phyloP scores from a whole-genome alignment of 2,329 filamentous ascomycete species.

The Aureobasidium namibiae region DNA sequence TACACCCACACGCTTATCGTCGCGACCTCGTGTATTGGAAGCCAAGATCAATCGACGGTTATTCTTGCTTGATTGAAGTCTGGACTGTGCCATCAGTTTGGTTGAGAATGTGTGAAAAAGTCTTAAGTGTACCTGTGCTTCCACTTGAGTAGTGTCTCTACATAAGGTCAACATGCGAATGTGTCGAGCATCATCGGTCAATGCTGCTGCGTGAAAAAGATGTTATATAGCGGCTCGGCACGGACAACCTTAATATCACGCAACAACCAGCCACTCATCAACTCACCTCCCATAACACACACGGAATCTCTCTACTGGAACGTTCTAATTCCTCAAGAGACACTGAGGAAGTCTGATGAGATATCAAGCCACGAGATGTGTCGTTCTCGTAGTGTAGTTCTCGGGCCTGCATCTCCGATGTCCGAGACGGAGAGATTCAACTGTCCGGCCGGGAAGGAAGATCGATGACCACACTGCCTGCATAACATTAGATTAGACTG shows the following conservation, averaged over 20 bases:
- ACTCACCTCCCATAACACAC: not conserved
- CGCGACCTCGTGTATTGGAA: too few species aligned
- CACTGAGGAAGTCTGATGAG: not conserved
- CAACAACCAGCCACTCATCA: not conserved
- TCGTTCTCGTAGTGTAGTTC: not conserved
- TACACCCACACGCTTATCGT: too few species aligned
- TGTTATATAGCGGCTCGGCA: not conserved
- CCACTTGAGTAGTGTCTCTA: too few species aligned
- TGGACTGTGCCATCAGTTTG: too few species aligned
- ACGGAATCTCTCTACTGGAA: not conserved
- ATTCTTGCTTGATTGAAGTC: too few species aligned
- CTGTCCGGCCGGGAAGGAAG: not conserved
- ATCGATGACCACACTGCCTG: constrained; percentile 10
- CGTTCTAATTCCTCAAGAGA: not conserved
- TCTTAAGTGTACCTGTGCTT: not conserved
- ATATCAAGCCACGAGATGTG: not conserved
- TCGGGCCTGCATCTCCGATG: not conserved
- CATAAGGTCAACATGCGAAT: too few species aligned
- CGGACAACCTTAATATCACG: not conserved
- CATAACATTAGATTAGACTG: not conserved
- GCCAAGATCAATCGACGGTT: too few species aligned
- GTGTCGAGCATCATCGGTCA: too few species aligned
- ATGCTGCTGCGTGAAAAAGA: not conserved
- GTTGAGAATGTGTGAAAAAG: too few species aligned
- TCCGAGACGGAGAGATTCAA: constrained; percentile 2